Evolutionary conservation across 805 yeast species (phyloP).

Genomic region (Lachancea kluyveri): DNA sequence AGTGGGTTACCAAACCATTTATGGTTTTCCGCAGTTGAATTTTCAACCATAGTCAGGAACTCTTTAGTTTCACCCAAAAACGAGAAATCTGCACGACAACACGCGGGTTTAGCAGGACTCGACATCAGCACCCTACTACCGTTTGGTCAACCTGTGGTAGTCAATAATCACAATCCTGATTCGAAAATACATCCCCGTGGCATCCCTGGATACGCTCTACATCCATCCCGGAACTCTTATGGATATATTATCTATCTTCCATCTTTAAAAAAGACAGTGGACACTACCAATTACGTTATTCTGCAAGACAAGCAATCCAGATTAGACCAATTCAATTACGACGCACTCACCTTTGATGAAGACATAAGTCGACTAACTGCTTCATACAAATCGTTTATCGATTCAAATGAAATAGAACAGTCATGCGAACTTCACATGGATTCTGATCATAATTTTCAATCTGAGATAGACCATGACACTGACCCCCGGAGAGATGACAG

Average conservation of each 20-base stretch:
- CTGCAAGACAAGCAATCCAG: too few species aligned
- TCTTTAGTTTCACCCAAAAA: neutral
- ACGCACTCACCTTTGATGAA: too few species aligned
- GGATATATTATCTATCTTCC: conserved; percentile 5
- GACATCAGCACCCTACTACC: conserved; percentile 3
- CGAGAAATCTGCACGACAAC: conserved; percentile 1
- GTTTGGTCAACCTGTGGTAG: conserved; percentile 11
- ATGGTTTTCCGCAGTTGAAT: conserved; percentile 12
- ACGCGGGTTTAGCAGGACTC: neutral
- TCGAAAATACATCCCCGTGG: conserved; percentile 1
- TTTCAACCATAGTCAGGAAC: conserved; percentile 3
- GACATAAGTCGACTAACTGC: too few species aligned
- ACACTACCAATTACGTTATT: conserved; percentile 1
- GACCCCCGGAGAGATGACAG: too few species aligned
- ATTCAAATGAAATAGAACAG: too few species aligned
- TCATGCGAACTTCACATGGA: too few species aligned
- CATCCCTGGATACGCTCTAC: conserved; percentile 1
- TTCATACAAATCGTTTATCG: too few species aligned
- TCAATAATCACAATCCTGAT: conserved; percentile 1
- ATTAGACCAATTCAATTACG: too few species aligned
- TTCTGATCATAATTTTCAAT: too few species aligned
- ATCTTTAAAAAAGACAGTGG: conserved; percentile 1
- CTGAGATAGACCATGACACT: too few species aligned
- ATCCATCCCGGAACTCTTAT: conserved; percentile 1
- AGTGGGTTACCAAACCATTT: conserved; percentile 7